A percentile compares a stretch with the other conserved stretches of the same genome.
Conservation (phyloP, 306 rosid genomes). For the Casuarina cunninghamiana region DNA sequence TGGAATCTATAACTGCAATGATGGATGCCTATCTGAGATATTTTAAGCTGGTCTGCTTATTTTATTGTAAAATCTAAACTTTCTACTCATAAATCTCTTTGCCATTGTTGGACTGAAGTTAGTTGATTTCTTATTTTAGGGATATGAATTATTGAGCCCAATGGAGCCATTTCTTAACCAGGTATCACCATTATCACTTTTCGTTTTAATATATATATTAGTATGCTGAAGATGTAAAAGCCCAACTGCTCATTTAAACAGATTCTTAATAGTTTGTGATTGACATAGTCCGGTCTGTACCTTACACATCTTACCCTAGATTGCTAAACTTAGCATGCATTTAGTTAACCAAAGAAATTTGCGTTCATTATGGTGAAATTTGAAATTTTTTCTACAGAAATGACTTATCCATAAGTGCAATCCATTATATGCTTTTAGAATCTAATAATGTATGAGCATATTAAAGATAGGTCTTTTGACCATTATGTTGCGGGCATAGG, state of each 20-base stretch:
- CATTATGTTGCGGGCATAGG: no score
- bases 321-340: not conserved
- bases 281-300: not conserved
- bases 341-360: not conserved
- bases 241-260: not conserved
- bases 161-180: slow-evolving; percentile 98
- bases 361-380: not conserved
- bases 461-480: no score
- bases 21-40: slow-evolving; percentile 99
- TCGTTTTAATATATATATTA: slow-evolving; percentile 6
- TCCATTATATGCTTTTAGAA: not conserved
- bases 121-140: slow-evolving; percentile 53
- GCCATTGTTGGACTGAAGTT: slow-evolving; percentile 29
- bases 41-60: slow-evolving; percentile 82
- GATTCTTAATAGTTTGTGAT: not conserved
- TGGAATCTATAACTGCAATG: slow-evolving; percentile 96
- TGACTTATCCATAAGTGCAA: not conserved
- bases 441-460: not conserved
- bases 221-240: slow-evolving; percentile 4
- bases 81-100: slow-evolving; percentile 25
- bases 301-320: not conserved
- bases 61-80: slow-evolving; percentile 23
- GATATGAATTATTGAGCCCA: slow-evolving; percentile 78
- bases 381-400: not conserved
- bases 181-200: slow-evolving; percentile 48